These are phyloP conservation scores for Rhododendron henanense DNA, from an alignment of 148 eudicot genomes.

Conservation along the genomic window DNA sequence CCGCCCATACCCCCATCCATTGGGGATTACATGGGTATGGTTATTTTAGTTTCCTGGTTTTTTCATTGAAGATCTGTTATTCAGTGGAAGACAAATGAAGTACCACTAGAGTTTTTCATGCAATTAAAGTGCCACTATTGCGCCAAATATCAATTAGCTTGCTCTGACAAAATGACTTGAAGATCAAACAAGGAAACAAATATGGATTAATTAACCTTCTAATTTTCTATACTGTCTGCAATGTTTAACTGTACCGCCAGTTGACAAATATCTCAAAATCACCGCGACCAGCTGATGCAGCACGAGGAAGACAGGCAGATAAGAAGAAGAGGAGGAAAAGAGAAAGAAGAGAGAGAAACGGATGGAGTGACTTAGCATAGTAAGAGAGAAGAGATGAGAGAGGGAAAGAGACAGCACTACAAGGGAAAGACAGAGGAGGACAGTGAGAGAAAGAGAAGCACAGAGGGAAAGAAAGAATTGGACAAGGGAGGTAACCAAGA, in stretches of 20 bases:
- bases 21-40: background rate
- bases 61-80: background rate
- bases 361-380: background rate
- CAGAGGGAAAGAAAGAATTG: background rate
- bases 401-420: background rate
- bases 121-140: too few relatives aligned
- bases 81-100: too few relatives aligned
- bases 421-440: background rate
- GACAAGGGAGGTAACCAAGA: background rate
- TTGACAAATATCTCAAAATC: background rate
- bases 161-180: too few relatives aligned
- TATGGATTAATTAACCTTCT: too few relatives aligned
- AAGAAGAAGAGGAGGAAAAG: background rate
- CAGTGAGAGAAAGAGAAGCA: background rate
- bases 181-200: too few relatives aligned
- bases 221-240: background rate
- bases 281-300: background rate
- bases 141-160: too few relatives aligned
- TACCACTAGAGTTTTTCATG: too few relatives aligned
- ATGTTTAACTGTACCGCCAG: background rate
- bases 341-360: background rate
- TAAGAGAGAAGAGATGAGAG: background rate
- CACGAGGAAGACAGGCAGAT: background rate
- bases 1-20: too few relatives aligned
- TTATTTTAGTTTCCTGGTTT: background rate